Evolutionary conservation across 192 early-diverging fungal genomes (phyloP).

Genomic region (Coemansia sp.): DNA sequence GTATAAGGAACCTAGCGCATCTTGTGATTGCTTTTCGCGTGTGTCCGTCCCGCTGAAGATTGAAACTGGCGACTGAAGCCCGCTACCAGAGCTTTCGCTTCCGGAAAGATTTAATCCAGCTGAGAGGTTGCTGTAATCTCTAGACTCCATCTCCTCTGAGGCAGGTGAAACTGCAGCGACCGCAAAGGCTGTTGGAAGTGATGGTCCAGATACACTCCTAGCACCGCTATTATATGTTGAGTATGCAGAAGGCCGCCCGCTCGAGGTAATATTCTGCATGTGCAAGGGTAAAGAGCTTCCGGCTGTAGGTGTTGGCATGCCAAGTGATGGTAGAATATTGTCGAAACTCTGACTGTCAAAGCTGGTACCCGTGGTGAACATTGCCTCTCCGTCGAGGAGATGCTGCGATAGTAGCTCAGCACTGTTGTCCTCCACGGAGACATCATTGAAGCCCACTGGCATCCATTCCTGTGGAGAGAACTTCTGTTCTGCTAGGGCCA

Average conservation of each 20-base stretch:
- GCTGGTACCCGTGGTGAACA: constrained; percentile 16
- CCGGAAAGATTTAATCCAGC: background rate
- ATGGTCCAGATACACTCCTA: background rate
- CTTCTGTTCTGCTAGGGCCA: constrained; percentile 14
- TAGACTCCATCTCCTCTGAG: background rate
- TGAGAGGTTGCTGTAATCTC: background rate
- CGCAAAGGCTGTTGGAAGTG: constrained; percentile 9
- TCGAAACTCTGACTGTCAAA: background rate
- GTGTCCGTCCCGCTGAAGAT: background rate
- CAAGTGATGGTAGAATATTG: background rate
- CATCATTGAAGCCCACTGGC: constrained; percentile 26
- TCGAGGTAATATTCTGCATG: background rate
- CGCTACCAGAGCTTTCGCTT: background rate
- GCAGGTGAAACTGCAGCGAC: background rate
- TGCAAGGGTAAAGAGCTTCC: constrained; percentile 3
- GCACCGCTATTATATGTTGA: background rate
- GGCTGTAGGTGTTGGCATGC: background rate
- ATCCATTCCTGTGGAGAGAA: constrained; percentile 23
- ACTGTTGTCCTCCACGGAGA: background rate
- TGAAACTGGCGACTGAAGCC: background rate
- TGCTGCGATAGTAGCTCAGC: constrained; percentile 12
- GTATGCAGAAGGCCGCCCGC: background rate
- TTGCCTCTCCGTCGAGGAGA: constrained; percentile 33
- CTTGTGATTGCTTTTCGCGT: background rate
- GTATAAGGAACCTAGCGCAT: background rate